Evolutionary conservation across 805 yeast species (phyloP), one percentile per base, ranked within the genome.

Genomic region (Wickerhamiella vanderwaltii): DNA sequence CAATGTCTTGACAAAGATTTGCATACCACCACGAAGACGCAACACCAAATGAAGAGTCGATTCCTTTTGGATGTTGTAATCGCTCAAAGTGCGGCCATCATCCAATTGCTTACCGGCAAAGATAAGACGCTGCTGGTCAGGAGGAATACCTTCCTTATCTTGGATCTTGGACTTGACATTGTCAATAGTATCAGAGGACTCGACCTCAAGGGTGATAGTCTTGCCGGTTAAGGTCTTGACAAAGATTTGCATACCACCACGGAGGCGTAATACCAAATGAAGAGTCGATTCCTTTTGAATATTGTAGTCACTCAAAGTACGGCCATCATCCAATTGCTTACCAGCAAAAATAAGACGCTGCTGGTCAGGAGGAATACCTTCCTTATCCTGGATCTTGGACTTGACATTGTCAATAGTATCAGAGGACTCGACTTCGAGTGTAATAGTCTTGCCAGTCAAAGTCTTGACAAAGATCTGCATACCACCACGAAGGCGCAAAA

Each of bases 141-240:
- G 94, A 59, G 95, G 95, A 56, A 84, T 84, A 59, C 94, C 94
- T 66, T 84, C 94, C 73, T 84, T 84, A 69, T 84, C 95, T 66
- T 82, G 93, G 58, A 84, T 84, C 75, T 84, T 84, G 58, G 87
- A 75, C 73, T 84, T 84, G 64, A 84, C 94, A 59, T 84, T 84
- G 71, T 84, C 94, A 63, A 84, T 84, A 56, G 94, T 84, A 73
- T 84, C 94, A 47, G 93, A 82, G 48, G 94, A 82, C 68, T 84
- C 95, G 55, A 84, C 88, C 66, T 79, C 86, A 50, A 79, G 66
- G 55, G 93, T 81, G 64, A 81, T 81, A 51, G 93, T 65, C 84
- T 88, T 88, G 75, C 97, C 97, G 56, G 97, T 88, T 66, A 91
- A 78, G 71, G 98, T 91, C 75, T 88, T 91, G 72, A 91, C 97